These are phyloP conservation scores for Skeletonema tropicum DNA, from an alignment of 108 stramenopile genomes.

Conservation along the genomic window DNA sequence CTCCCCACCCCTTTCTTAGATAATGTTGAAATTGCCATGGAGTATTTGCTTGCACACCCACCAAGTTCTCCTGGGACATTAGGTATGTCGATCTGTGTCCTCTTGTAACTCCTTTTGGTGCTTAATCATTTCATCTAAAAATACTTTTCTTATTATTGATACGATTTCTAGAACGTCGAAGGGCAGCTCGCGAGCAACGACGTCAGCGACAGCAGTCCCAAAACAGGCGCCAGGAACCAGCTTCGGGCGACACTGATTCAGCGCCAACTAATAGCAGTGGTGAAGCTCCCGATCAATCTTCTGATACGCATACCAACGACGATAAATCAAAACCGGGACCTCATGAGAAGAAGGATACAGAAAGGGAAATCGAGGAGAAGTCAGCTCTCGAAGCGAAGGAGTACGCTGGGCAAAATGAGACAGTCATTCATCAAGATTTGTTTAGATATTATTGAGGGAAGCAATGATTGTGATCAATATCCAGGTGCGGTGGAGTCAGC, in stretches of 20 bases:
- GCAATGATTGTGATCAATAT: slow-evolving; percentile 4
- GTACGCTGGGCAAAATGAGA: slow-evolving; percentile 43
- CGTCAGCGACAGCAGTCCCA: slow-evolving; percentile 19
- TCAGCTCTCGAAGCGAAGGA: slow-evolving; percentile 32
- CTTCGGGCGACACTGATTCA: not conserved
- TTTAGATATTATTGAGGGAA: slow-evolving; percentile 35
- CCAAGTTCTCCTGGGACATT: slow-evolving; percentile 41
- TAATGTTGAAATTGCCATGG: slow-evolving; percentile 87
- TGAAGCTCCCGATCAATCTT: slow-evolving; percentile 8
- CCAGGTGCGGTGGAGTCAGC: slow-evolving; percentile 10
- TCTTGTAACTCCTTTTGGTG: not conserved
- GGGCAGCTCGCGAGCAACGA: slow-evolving; percentile 34
- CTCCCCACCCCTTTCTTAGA: not conserved
- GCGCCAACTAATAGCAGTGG: not conserved
- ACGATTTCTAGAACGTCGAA: slow-evolving; percentile 25
- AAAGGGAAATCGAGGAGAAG: slow-evolving; percentile 46
- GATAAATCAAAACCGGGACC: slow-evolving; percentile 22
- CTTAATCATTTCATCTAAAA: not conserved
- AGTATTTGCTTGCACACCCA: slow-evolving; percentile 78
- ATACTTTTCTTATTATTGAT: not conserved
- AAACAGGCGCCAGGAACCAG: not conserved
- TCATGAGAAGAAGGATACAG: slow-evolving; percentile 26
- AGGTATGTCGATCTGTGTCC: not conserved
- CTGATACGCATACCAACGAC: slow-evolving; percentile 14
- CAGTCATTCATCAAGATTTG: slow-evolving; percentile 18